Percentiles rank a stretch among this genome's conserved stretches.
phyloP scores from a whole-genome alignment of 2,329 filamentous ascomycete species.

The Exophiala mesophila region DNA sequence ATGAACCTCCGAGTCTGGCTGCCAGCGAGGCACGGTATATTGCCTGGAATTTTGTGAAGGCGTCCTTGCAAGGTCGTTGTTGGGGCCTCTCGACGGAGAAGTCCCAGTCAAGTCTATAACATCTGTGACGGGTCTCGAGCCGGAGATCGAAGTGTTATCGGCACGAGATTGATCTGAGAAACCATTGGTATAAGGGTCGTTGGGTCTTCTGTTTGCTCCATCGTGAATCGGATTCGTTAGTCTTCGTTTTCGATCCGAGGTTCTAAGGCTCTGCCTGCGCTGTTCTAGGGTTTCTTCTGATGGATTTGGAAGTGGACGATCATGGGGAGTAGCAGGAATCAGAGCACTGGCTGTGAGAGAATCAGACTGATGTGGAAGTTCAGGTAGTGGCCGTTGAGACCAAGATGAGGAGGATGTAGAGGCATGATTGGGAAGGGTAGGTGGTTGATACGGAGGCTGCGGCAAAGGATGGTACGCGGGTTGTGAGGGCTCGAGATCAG shows the following conservation, averaged over 20 bases:
- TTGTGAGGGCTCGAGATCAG: background rate
- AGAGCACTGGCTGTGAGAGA: constrained; percentile 7
- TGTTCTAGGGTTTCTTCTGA: constrained; percentile 18
- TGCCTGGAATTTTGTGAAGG: constrained; percentile 33
- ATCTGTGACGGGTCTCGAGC: constrained; percentile 19
- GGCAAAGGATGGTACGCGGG: background rate
- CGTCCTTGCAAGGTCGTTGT: constrained; percentile 10
- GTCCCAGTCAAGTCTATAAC: constrained; percentile 27
- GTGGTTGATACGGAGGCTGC: background rate
- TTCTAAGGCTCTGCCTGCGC: constrained; percentile 21
- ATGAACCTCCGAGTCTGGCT: constrained; percentile 77
- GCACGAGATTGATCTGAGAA: constrained; percentile 12
- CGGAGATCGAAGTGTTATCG: constrained; percentile 29
- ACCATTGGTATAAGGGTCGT: constrained; percentile 21
- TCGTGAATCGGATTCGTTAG: constrained; percentile 35
- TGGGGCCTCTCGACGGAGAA: constrained; percentile 27
- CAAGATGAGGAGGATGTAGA: background rate
- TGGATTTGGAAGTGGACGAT: constrained; percentile 17
- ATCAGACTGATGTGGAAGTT: constrained; percentile 3
- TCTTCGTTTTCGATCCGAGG: constrained; percentile 40
- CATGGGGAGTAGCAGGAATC: constrained; percentile 10
- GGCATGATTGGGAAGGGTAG: background rate
- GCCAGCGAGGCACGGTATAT: constrained; percentile 70
- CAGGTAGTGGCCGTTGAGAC: constrained; percentile 6
- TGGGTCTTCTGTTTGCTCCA: constrained; percentile 25